phyloP scores from a whole-genome alignment of 441 rosid species.

The Geranium incanum region DNA sequence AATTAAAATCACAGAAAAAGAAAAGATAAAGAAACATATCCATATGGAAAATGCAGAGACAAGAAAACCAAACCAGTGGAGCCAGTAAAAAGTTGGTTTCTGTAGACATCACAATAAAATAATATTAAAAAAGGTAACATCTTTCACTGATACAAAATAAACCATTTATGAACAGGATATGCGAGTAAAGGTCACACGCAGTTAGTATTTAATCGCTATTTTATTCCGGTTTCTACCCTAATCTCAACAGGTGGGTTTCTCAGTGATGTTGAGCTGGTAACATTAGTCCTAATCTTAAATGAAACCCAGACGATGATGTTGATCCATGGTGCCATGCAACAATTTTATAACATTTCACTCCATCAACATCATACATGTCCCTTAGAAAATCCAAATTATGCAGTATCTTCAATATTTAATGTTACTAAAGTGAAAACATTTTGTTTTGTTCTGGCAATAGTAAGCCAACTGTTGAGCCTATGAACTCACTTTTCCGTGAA shows the following conservation, averaged over 20 bases:
- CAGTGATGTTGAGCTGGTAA: neutral
- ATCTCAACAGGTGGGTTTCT: neutral
- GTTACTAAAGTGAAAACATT: neutral
- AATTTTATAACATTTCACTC: neutral
- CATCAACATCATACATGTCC: neutral
- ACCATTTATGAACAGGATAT: neutral
- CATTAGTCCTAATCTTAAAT: neutral
- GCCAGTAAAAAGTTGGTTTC: neutral
- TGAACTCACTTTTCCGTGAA: conserved; percentile 1
- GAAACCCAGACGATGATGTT: neutral
- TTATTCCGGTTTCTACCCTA: neutral
- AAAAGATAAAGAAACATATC: neutral
- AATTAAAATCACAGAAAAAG: neutral
- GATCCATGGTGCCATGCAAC: neutral
- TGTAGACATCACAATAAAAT: neutral
- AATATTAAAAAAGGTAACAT: neutral
- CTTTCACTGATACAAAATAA: conserved; percentile 1
- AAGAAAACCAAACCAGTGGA: neutral
- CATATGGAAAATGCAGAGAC: neutral
- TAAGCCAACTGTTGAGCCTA: neutral
- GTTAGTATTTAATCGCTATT: neutral
- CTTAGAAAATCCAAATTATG: neutral
- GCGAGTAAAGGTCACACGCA: too few species aligned
- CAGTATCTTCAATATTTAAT: conserved; percentile 2
- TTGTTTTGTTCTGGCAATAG: neutral